Evolutionary conservation across 2,329 filamentous ascomycete species (phyloP), one percentile per base, ranked within the genome.

Genomic region (Fusarium abutilonis): DNA sequence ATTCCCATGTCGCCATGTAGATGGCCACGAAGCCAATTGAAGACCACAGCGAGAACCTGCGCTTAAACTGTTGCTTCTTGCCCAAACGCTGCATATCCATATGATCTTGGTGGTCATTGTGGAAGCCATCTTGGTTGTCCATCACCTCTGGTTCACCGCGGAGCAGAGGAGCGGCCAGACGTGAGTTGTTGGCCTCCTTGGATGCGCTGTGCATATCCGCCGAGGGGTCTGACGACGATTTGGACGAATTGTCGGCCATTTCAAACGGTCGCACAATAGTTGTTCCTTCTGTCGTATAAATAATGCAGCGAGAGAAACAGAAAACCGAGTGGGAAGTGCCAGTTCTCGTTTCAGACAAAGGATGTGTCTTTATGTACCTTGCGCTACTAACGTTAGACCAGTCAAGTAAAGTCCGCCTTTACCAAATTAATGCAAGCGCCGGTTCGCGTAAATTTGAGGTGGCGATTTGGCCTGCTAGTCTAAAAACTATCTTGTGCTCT

Each of bases 1-100:
- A 63, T 31, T 63, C 59, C 59, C 59, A 63, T 0, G 59, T 63
- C 1, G 59, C 59, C 59, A 63, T 63, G n/a, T 63, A 63, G 9
- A 63, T 63, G 3, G 58, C 59, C 0, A 63, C 59, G 2, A 63
- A 63, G 2, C 59, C 59, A 17, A 63, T 63, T 13, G 59, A 63
- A 11, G 59, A 63, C 58, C 59, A 63, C 0, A 63, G 47, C 1
- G 59, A 63, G 13, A 63, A 63, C 0, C 36, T 63, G 0, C 59
- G 52, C 32, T 58, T 63, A 2, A 63, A 63, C 9, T 63, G 59
- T 4, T 63, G 59, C 2, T 62, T 62, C 48, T 62, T 62, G 9
- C 59, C 59, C 2, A 62, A 31, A 3, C 59, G 59, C 26, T 63
- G 59, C 59, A 62, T 62, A 11, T 62, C 59, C 15, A 62, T 4